Conservation (phyloP, 208 protist genomes). For the Leishmania aethiopica region DNA sequence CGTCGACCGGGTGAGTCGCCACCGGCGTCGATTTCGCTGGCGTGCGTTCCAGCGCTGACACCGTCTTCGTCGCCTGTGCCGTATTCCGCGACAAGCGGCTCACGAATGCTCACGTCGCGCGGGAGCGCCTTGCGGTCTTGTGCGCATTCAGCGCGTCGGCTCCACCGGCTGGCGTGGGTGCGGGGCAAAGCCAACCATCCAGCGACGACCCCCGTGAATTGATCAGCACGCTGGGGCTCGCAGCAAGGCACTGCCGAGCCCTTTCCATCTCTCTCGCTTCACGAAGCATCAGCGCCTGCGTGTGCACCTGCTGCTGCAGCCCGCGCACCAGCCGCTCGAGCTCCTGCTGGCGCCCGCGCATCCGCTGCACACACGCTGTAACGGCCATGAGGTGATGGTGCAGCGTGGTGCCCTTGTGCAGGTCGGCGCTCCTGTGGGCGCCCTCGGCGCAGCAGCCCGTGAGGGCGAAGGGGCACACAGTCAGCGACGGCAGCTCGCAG, state of each 20-base stretch:
- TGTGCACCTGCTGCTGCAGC: conserved; percentile 20
- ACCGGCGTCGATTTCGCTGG: not conserved
- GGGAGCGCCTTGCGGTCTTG: conserved; percentile 23
- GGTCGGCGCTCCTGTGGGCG: conserved; percentile 35
- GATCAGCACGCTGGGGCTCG: not conserved
- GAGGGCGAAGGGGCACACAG: conserved; percentile 42
- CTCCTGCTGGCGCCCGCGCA: conserved; percentile 29
- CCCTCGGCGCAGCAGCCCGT: conserved; percentile 42
- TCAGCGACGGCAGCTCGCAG: conserved; percentile 1
- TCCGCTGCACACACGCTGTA: conserved; percentile 23
- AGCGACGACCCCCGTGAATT: not conserved
- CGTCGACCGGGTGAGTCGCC: not conserved
- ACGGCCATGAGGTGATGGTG: conserved; percentile 41
- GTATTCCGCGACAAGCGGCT: conserved; percentile 19
- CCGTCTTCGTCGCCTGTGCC: conserved; percentile 1
- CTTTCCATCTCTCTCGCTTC: not conserved
- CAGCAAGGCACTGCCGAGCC: not conserved
- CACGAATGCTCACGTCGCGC: conserved; percentile 25
- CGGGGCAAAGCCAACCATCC: not conserved
- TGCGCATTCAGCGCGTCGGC: not conserved
- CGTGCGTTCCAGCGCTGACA: not conserved
- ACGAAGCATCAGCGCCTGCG: conserved; percentile 3
- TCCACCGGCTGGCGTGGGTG: not conserved
- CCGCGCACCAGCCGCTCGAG: conserved; percentile 26
- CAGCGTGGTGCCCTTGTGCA: conserved; percentile 15